Percentiles rank a stretch among this genome's conserved stretches.
These are phyloP conservation scores for Claviceps humidiphila DNA, from an alignment of 2,329 filamentous ascomycete genomes.

Conservation along the genomic window DNA sequence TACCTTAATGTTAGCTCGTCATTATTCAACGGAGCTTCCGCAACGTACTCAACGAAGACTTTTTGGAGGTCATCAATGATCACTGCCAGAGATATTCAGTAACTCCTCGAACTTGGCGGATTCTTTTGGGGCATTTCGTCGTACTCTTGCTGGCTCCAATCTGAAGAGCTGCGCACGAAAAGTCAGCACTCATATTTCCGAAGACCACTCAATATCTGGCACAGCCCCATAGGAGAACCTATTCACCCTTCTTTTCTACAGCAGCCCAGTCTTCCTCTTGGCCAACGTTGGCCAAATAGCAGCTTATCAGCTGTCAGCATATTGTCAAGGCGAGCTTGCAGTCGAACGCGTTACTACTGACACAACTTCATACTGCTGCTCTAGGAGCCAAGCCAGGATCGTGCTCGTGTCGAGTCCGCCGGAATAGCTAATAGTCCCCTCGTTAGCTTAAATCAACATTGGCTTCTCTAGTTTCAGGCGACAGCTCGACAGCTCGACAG, in stretches of 20 bases:
- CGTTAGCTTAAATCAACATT: background rate
- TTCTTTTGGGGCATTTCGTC: background rate
- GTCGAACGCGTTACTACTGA: background rate
- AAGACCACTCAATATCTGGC: background rate
- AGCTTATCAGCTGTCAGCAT: background rate
- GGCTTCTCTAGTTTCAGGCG: background rate
- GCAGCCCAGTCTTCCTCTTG: constrained; percentile 59
- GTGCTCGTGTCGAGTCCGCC: constrained; percentile 27
- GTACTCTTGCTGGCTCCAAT: constrained; percentile 1
- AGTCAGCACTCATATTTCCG: background rate
- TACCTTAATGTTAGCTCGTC: background rate
- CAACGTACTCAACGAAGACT: constrained; percentile 51
- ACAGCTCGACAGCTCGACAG: background rate
- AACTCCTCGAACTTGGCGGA: background rate
- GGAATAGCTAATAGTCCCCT: background rate
- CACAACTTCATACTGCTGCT: constrained; percentile 16
- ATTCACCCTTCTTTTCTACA: constrained; percentile 51
- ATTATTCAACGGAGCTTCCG: background rate
- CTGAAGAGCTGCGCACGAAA: background rate
- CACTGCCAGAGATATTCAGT: constrained; percentile 18
- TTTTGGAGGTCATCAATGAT: constrained; percentile 48
- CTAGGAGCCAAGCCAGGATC: constrained; percentile 27
- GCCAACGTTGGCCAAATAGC: constrained; percentile 21
- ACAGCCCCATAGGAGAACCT: constrained; percentile 17
- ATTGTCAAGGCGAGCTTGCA: constrained; percentile 38